Conservation (phyloP, 179 eudicot genomes). For the Dionaea muscipula region DNA sequence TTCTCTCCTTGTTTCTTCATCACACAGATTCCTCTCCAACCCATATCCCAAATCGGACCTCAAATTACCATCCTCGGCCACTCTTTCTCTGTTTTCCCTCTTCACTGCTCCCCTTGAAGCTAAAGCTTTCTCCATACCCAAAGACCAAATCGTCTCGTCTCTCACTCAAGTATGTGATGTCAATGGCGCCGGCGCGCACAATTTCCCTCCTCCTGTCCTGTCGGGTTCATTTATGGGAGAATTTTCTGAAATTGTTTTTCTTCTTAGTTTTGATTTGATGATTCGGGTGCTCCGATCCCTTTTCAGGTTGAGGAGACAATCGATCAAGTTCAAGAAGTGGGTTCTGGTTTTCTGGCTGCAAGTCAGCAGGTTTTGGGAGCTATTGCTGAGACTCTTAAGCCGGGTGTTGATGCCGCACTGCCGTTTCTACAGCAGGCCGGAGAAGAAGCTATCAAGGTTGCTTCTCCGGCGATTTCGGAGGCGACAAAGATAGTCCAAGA, state of each 20-base stretch:
- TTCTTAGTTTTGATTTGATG: background rate
- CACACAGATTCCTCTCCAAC: slow-evolving; percentile 18
- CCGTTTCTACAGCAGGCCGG: slow-evolving; percentile 71
- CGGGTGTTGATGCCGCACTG: slow-evolving; percentile 63
- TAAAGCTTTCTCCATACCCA: slow-evolving; percentile 51
- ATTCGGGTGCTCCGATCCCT: no score
- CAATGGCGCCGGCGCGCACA: no score
- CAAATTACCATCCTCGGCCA: slow-evolving; percentile 34
- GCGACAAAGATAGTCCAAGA: slow-evolving; percentile 79
- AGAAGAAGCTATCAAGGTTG: slow-evolving; percentile 49
- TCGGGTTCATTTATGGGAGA: background rate
- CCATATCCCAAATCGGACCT: slow-evolving; percentile 22
- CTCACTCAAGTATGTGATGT: slow-evolving; percentile 49
- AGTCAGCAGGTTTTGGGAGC: slow-evolving; percentile 38
- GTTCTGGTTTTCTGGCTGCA: slow-evolving; percentile 34
- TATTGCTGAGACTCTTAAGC: slow-evolving; percentile 45
- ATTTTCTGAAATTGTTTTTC: background rate
- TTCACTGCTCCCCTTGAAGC: slow-evolving; percentile 45
- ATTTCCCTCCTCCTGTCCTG: background rate
- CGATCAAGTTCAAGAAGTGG: slow-evolving; percentile 63
- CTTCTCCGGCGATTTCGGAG: slow-evolving; percentile 66
- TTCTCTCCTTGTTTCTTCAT: slow-evolving; percentile 15
- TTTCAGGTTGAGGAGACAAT: slow-evolving; percentile 69
- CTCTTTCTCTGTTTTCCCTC: slow-evolving; percentile 48
- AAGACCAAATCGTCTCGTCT: slow-evolving; percentile 73